Conservation (phyloP, 1,284 basidiomycete species). For the Ceratobasidium sp. region DNA sequence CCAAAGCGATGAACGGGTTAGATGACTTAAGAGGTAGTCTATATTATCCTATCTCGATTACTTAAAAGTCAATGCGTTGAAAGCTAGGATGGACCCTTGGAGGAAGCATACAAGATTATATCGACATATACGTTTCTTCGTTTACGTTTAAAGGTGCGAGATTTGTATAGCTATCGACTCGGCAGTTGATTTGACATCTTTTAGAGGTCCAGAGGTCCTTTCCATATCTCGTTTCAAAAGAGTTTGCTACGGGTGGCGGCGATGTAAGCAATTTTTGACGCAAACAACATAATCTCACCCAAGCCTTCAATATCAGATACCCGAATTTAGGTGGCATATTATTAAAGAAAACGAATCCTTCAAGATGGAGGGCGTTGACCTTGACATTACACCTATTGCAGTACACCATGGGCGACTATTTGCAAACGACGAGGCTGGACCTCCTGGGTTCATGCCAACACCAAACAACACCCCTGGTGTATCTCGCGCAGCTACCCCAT, state of each 20-base stretch:
- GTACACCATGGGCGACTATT: constrained; percentile 43
- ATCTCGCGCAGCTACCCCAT: constrained; percentile 26
- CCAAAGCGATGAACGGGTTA: constrained; percentile 81
- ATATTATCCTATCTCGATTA: not conserved
- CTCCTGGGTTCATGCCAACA: constrained; percentile 9
- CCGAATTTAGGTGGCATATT: constrained; percentile 84
- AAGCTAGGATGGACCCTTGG: constrained; percentile 78
- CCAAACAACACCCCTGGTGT: constrained; percentile 28
- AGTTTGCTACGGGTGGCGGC: constrained; percentile 83
- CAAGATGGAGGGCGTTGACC: constrained; percentile 23
- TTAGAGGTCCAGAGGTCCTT: constrained; percentile 74
- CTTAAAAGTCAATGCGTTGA: not conserved
- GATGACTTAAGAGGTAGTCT: constrained; percentile 81
- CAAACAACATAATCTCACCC: not conserved
- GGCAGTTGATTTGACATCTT: not conserved
- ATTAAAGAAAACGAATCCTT: constrained; percentile 61
- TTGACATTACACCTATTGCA: constrained; percentile 42
- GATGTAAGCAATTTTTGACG: constrained; percentile 65
- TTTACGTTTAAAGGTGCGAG: constrained; percentile 65
- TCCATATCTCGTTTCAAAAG: constrained; percentile 81
- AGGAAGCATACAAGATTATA: constrained; percentile 74
- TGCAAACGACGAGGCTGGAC: constrained; percentile 17
- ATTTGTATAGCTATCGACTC: not conserved
- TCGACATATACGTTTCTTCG: constrained; percentile 79
- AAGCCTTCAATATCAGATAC: constrained; percentile 65